Percentiles rank a stretch among this genome's conserved stretches.
phyloP scores from a whole-genome alignment of 1,139 yeast genomes.

The Geotrichum restrictum region DNA sequence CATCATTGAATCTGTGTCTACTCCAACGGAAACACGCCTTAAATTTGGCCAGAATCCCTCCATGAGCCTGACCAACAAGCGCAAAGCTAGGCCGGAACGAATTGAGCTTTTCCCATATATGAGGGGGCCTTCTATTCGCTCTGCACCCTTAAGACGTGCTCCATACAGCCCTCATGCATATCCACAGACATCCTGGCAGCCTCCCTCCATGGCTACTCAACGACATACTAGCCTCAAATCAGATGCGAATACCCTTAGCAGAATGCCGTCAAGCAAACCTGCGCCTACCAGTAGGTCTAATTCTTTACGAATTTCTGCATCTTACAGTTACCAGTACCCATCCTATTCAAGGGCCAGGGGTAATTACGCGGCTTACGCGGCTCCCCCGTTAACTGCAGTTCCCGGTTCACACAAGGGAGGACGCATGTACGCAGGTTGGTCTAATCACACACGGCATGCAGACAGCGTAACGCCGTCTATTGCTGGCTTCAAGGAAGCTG shows the following conservation, averaged over 20 bases:
- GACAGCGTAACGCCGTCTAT: constrained; percentile 1
- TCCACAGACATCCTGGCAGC: not conserved
- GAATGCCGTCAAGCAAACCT: not conserved
- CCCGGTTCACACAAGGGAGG: constrained; percentile 8
- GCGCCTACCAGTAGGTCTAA: no score
- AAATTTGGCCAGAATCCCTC: not conserved
- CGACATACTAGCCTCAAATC: not conserved
- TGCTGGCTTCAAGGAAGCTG: constrained; percentile 14
- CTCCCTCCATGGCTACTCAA: not conserved
- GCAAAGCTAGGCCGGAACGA: constrained; percentile 15
- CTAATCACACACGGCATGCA: not conserved
- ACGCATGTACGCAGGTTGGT: constrained; percentile 11
- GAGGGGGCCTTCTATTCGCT: constrained; percentile 18
- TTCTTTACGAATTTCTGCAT: not conserved
- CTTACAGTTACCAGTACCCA: constrained; percentile 1
- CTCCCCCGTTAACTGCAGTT: constrained; percentile 15
- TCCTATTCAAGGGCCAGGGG: constrained; percentile 1
- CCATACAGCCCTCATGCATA: constrained; percentile 18
- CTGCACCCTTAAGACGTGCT: constrained; percentile 20
- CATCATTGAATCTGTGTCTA: constrained; percentile 21
- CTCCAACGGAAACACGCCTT: constrained; percentile 17
- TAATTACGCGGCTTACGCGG: not conserved
- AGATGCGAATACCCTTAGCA: not conserved
- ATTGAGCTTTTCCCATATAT: constrained; percentile 17
- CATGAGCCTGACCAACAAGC: constrained; percentile 4